Evolutionary conservation across 2,329 filamentous ascomycete species (phyloP).

Genomic region (Byssochlamys sp.): DNA sequence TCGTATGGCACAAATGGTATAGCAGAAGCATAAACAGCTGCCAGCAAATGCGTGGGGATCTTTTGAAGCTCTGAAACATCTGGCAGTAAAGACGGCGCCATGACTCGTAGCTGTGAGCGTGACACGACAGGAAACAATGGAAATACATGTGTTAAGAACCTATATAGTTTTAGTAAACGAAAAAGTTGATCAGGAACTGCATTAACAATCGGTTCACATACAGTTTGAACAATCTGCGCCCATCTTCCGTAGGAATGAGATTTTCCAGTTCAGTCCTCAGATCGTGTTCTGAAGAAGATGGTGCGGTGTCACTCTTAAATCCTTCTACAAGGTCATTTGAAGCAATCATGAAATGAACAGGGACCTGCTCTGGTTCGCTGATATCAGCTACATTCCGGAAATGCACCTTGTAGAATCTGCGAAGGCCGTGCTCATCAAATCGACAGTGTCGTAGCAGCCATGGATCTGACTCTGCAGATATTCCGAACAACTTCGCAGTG

Average conservation of each 20-base stretch:
- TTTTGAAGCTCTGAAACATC: conserved; percentile 12
- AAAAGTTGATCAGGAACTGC: background rate
- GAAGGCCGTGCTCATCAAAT: conserved; percentile 28
- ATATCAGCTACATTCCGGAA: conserved; percentile 31
- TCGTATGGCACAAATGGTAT: conserved; percentile 24
- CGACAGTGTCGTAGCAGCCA: conserved; percentile 29
- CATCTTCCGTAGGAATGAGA: conserved; percentile 1
- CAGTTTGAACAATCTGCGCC: background rate
- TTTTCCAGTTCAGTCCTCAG: conserved; percentile 4
- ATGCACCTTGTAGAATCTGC: conserved; percentile 26
- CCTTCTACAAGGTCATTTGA: conserved; percentile 1
- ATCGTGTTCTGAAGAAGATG: background rate
- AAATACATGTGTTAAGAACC: conserved; percentile 22
- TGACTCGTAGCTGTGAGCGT: conserved; percentile 19
- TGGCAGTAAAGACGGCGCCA: conserved; percentile 10
- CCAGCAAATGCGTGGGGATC: conserved; percentile 19
- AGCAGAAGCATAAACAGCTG: conserved; percentile 24
- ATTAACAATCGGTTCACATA: background rate
- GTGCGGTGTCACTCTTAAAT: conserved; percentile 2
- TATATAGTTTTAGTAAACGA: conserved; percentile 1
- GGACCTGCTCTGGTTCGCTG: conserved; percentile 24
- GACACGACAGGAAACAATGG: conserved; percentile 23
- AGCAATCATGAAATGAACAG: conserved; percentile 14
- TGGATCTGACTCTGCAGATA: conserved; percentile 26
- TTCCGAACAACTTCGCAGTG: conserved; percentile 22